Percentiles rank a stretch among this genome's conserved stretches.
Evolutionary conservation across 257 asterid species (phyloP).

Genomic region (Solanum virginianum): DNA sequence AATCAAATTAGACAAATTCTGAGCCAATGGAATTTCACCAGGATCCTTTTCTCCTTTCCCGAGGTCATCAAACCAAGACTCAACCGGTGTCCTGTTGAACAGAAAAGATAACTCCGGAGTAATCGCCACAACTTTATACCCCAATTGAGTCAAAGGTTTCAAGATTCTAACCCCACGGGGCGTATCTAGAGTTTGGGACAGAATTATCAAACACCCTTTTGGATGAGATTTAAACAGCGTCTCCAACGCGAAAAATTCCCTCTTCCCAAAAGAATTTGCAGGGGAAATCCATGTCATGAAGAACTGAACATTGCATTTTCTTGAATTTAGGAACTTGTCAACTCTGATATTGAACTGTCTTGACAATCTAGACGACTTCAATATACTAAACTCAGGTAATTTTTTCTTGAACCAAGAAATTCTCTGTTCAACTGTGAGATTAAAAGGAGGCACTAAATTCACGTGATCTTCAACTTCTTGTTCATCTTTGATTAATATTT

Average conservation of each 20-base stretch:
- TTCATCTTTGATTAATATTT: background rate
- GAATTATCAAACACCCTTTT: conserved; percentile 34
- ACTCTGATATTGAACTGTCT: conserved; percentile 1
- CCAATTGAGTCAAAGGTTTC: conserved; percentile 31
- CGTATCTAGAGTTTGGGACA: conserved; percentile 52
- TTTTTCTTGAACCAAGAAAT: conserved; percentile 3
- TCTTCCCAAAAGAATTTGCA: conserved; percentile 9
- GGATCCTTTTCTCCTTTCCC: conserved; percentile 36
- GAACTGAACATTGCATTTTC: conserved; percentile 4
- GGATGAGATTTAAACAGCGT: conserved; percentile 40
- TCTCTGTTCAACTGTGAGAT: conserved; percentile 4
- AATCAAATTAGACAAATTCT: conserved; percentile 58
- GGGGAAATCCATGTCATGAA: conserved; percentile 25
- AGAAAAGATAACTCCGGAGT: conserved; percentile 29
- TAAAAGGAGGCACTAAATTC: background rate
- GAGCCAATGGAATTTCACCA: conserved; percentile 54
- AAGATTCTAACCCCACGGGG: conserved; percentile 17
- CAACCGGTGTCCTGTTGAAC: conserved; percentile 37
- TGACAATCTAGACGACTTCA: background rate
- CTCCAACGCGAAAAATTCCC: conserved; percentile 41
- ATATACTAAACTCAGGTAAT: background rate
- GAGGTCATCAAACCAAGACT: conserved; percentile 40
- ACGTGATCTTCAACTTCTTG: background rate
- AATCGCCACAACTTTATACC: conserved; percentile 27
- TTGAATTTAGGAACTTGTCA: background rate